phyloP scores from a whole-genome alignment of 441 rosid species.

The Erodium texanum region DNA sequence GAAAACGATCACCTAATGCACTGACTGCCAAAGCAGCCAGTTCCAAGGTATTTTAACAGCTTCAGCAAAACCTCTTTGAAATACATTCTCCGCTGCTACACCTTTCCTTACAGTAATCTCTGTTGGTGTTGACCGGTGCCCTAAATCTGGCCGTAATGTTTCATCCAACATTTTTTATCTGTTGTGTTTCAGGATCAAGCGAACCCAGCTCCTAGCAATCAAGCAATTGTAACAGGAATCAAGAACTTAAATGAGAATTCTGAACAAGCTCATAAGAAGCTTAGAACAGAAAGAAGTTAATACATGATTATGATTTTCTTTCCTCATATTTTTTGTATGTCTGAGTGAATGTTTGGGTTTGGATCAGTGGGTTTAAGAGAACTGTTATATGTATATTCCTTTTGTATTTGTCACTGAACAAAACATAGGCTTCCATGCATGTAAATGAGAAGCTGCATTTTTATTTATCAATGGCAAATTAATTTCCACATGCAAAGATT shows the following conservation, averaged over 20 bases:
- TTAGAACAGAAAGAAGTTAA: constrained; percentile 35
- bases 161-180: not conserved
- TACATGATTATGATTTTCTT: constrained; percentile 11
- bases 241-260: constrained; percentile 25
- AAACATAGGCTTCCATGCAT: constrained; percentile 20
- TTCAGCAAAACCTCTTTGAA: not conserved
- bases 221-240: too few relatives aligned
- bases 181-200: constrained; percentile 30
- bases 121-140: not conserved
- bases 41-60: constrained; percentile 38
- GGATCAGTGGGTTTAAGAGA: constrained; percentile 22
- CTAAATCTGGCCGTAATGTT: not conserved
- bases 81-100: not conserved
- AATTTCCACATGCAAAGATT: too few relatives aligned
- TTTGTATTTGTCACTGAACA: constrained; percentile 4
- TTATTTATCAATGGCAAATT: not conserved
- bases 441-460: constrained; percentile 23
- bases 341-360: constrained; percentile 9
- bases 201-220: too few relatives aligned
- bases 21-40: constrained; percentile 22
- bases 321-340: constrained; percentile 12
- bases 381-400: constrained; percentile 17
- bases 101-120: not conserved
- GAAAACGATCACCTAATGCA: constrained; percentile 30
- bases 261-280: constrained; percentile 42